Base-by-base conservation (phyloP, 225 moss, liverwort and hornwort genomes). In the Neckera pumila region DNA sequence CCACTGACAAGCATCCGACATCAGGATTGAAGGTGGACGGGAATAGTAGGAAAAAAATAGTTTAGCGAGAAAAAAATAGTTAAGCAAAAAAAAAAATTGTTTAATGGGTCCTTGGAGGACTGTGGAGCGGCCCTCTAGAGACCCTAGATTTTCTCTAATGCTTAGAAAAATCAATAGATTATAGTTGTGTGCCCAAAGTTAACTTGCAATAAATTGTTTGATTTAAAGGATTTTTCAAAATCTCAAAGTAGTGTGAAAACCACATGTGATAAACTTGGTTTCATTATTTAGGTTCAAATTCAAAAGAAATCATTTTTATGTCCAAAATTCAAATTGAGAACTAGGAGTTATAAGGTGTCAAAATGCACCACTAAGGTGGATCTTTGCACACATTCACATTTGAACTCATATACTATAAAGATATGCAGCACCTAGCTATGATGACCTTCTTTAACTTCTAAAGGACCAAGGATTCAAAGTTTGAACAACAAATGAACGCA, bases 341-440 rank as follows among this genome's bases (percentile, higher is more conserved):
- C 4, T 8, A 40, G 1, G 0, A 26, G 0, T 40, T 70, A 5
- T 14, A 40, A 8, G 15, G 26, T n/a, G 3, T 42, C 9, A 3
- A 42, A 42, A 5, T 71, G 42, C 26, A 23, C 7, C 14, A 12
- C 2, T 2, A 40, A 70, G 14, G 8, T 70, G 25, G 25, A 8
- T 40, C 14, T 9, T 70, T 25, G 1, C 3, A 70, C 26, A 25
- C 14, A 40, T 14, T 70, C 8, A 13, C 23, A 40, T 25, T 8
- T 1, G 38, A 38, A 23, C 23, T 69, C 25, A 38, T 25, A 38
- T 4, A 69, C 2, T n/a, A n/a, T n/a, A n/a, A n/a, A 12, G 6
- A 21, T 66, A n/a, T 66, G n/a, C 11, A 66, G 11, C n/a, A 66
- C 66, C n/a, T n/a, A 11, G 1, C 66, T 1, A 12, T n/a, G 12